A percentile compares a stretch with the other conserved stretches of the same genome.
These are phyloP conservation scores for Mrakia blollopis DNA, from an alignment of 768 basidiomycete species.

Conservation along the genomic window DNA sequence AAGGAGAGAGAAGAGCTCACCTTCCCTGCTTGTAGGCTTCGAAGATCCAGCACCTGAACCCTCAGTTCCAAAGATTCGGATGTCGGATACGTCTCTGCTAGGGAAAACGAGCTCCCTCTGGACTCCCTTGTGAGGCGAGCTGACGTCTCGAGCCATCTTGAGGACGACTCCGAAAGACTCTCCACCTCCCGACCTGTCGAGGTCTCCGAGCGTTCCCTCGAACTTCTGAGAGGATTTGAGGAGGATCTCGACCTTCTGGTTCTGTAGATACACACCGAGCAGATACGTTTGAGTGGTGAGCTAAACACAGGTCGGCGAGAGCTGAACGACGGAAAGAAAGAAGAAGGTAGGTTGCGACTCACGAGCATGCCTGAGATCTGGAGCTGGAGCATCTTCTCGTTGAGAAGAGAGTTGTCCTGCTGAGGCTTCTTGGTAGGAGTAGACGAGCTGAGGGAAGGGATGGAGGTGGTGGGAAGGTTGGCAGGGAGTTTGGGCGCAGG, in stretches of 20 bases:
- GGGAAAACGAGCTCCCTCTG: conserved; percentile 35
- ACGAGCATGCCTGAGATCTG: conserved; percentile 4
- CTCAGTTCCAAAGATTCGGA: background rate
- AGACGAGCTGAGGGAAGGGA: conserved; percentile 2
- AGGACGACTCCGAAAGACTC: conserved; percentile 36
- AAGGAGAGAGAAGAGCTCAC: background rate
- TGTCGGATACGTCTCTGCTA: conserved; percentile 34
- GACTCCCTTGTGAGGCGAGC: conserved; percentile 12
- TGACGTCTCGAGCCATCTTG: conserved; percentile 34
- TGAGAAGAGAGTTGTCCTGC: background rate
- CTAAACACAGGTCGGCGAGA: background rate
- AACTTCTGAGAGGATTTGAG: conserved; percentile 30
- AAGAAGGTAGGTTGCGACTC: too few species aligned
- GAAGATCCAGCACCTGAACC: background rate
- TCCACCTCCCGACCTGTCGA: conserved; percentile 27
- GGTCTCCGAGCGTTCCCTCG: conserved; percentile 36
- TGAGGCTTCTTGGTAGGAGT: conserved; percentile 1
- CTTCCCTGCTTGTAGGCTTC: conserved; percentile 7
- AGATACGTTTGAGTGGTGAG: background rate
- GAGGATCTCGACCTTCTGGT: conserved; percentile 34
- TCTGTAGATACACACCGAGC: conserved; percentile 29
- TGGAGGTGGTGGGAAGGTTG: conserved; percentile 8
- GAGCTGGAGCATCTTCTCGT: conserved; percentile 9
- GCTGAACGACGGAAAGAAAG: too few species aligned
- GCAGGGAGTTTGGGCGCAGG: conserved; percentile 9